Base-by-base conservation (phyloP, 2,329 filamentous ascomycete genomes). In the Diaporthe aspalathi region DNA sequence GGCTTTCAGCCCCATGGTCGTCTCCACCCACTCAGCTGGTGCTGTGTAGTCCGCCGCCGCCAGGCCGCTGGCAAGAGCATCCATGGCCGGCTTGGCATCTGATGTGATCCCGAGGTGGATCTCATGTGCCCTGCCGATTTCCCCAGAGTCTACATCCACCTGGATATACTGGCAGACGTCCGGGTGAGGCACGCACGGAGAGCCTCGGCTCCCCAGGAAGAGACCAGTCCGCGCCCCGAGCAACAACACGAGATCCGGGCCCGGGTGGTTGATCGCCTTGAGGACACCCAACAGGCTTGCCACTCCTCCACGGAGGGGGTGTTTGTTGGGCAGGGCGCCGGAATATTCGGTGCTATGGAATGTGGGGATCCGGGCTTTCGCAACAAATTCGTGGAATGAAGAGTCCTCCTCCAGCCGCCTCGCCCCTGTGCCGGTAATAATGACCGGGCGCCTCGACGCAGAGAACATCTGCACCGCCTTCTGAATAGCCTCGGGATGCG, bases 401-500 rank as follows among this genome's bases (percentile, higher is more conserved):
- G 45, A 14, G 17, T 57, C 43, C 47, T 60, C 50, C 16, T 54
- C 35, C 7, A 68, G 40, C 1, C 29, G 35, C 16, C 67, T 68
- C 9, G 67, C 67, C 27, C 67, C 67, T 9, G 52, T 47, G 29
- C 67, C 67, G 17, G 67, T 68, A 29, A 68, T 57, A 17, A 68
- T 60, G 43, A 68, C 56, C 12, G 67, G 67, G 14, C 67, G 54
- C 22, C 24, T 57, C 9, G 67, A 60, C 6, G 32, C 47, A 20
- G 54, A 50, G 53, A 68, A 32, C 53, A 68, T 7, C 71, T 72
- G 38, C 78, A 77, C 71, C 81, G 76, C 38, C 84, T 74, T 16
- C 71, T 50, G 11, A 78, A 57, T 5, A 80, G 75, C 29, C 78
- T 6, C 43, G 29, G 75, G 74, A 73, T 83, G 78, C 0, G 83